A percentile compares a stretch with the other conserved stretches of the same genome.
Conservation (phyloP, 768 basidiomycete genomes). For the Leccinum ochraceum region DNA sequence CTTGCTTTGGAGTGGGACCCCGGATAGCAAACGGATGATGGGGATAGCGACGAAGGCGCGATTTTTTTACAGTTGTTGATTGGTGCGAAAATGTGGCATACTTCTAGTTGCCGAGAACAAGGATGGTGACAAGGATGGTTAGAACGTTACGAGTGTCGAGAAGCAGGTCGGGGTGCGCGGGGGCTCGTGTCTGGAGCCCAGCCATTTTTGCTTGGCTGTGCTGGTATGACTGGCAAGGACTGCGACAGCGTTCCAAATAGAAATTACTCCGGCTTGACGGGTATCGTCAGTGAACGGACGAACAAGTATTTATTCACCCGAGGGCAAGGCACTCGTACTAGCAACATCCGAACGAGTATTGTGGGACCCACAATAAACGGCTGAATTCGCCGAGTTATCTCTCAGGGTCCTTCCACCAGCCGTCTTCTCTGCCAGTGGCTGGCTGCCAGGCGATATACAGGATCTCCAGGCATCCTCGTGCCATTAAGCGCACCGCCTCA, state of each 20-base stretch:
- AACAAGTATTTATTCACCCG: slow-evolving; percentile 14
- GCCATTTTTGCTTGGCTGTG: slow-evolving; percentile 23
- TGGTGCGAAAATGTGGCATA: neutral
- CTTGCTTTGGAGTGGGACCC: neutral
- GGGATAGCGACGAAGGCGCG: neutral
- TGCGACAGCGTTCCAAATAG: slow-evolving; percentile 2
- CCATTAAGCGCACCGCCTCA: neutral
- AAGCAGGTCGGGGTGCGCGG: slow-evolving; percentile 20
- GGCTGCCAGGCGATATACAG: slow-evolving; percentile 3
- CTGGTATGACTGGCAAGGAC: neutral
- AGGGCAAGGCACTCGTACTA: neutral
- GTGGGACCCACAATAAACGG: neutral
- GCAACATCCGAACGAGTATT: neutral
- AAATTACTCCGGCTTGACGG: slow-evolving; percentile 20
- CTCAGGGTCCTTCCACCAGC: slow-evolving; percentile 1
- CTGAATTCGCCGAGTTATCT: neutral
- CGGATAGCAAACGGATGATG: neutral
- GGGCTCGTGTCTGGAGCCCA: slow-evolving; percentile 9
- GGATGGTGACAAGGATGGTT: neutral
- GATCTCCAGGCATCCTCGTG: neutral
- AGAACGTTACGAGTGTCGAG: neutral
- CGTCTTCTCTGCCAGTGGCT: neutral
- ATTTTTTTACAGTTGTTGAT: neutral
- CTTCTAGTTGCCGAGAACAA: neutral
- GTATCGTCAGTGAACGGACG: slow-evolving; percentile 14